Base-by-base conservation (phyloP, 441 rosid species). In the Pelargonium australe region DNA sequence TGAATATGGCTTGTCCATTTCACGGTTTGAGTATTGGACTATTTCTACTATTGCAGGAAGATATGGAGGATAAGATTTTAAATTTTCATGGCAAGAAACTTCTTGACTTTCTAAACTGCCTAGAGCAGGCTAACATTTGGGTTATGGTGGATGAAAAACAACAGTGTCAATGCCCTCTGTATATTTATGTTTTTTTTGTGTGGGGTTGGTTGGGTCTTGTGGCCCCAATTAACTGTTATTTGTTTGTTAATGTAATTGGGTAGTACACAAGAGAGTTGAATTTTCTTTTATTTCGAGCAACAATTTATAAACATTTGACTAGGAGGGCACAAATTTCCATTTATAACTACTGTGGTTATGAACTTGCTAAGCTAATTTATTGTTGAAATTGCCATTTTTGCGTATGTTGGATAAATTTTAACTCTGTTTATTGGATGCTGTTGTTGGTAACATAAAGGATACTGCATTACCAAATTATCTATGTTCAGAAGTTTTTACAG, bases 401-500 rank as follows among this genome's bases (percentile, higher is more conserved):
- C 16, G 19, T 16, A 53, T 53, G 60, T n/a, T 53, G 20, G 8
- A 53, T n/a, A 5, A 14, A 53, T 53, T 53, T 16, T 12, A 47
- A 10, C 13, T 47, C 53, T 47, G 14, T 4, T 47, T 51, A 51
- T 51, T n/a, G 41, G 58, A 51, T 51, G 58, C 17, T 51, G 16
- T 51, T 51, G 14, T 8, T 53, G 60, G 9, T 53, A 53, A 53
- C 60, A 13, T 16, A 53, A n/a, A n/a, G 17, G 60, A 53, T 53
- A 13, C 19, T 53, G 60, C 8, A 5, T 60, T 11, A 19, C 64
- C 19, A 23, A 11, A 23, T 8, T 60, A 19, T 11, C 20, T 1
- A 60, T 23, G n/a, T n/a, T 31, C n/a, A 31, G 40, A 69, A 44
- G 25, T 58, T 74, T 76, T 68, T 53, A 71, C 94, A 93, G 97